Evolutionary conservation across 2,329 filamentous ascomycete species (phyloP), one percentile per base, ranked within the genome.

Genomic region (Penicillium hesseltinei): DNA sequence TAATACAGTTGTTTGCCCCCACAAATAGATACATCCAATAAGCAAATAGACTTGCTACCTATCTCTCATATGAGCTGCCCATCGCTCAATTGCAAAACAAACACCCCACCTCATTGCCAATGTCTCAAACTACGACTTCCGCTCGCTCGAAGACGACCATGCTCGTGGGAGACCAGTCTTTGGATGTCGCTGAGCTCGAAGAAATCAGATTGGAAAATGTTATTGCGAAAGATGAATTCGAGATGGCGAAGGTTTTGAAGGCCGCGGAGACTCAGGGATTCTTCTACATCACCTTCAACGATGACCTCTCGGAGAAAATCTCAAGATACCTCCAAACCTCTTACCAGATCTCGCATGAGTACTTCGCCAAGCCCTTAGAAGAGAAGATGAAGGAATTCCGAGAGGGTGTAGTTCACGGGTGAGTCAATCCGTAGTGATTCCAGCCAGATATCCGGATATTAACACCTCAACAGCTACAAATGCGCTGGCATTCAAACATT

Each of bases 321-420:
- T 4, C 54, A 35, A 19, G 17, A 11, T 25, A 52, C 21, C 17
- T 58, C 9, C 17, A 43, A 29, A 59, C 43, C 38, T 33, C 15
- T 17, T 61, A 57, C 53, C 53, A 23, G 33, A 48, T 43, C 25
- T 53, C n/a, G 23, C 31, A 61, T 54, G 57, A 59, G 39, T 61
- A 54, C 45, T 61, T 61, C 25, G n/a, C 43, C 40, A 48, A 57
- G n/a, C 40, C 57, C 42, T 25, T 36, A 8, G 60, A 58, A 6
- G 60, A 62, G 46, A 62, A 62, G 44, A 60, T 60, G 54, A 55
- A 55, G 38, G 47, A 23, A 2, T 62, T 57, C 19, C 52, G 44
- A 13, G 60, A 60, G 23, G 51, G 15, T 51, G 39, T 58, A 8
- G 46, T 52, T 39, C 39, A 25, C 15, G 60, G 60, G 58, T 62